Base-by-base conservation (phyloP, 2,329 filamentous ascomycete genomes). In the Fusarium sp. region DNA sequence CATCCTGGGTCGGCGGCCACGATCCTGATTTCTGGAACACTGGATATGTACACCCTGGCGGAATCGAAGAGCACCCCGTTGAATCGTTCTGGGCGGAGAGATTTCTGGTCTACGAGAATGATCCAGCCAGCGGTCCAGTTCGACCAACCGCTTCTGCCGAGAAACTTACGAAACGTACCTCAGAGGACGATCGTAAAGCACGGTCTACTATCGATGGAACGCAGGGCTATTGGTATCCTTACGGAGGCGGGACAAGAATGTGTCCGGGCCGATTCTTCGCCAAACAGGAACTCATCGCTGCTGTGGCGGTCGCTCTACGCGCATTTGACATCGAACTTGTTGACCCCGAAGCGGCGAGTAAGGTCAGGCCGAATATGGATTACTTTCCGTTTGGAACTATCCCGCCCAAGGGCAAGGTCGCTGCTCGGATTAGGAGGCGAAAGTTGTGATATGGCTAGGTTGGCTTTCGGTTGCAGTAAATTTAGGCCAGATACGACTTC, bases 221-320 rank as follows among this genome's bases (percentile, higher is more conserved):
- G 1, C 76, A 76, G 13, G 81, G 79, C 0, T 78, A 78, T 2
- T 84, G 78, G 72, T 77, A 82, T 7, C 82, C 81, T 1, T 84
- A 78, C 32, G 82, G 82, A 0, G 81, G 81, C 6, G 81, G 82
- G 1, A 65, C 67, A 9, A 75, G 77, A 13, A 78, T 81, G 28
- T 84, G 83, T 32, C 82, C 81, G 0, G 82, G 83, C 3, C 79
- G 79, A 0, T 79, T 81, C 44, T 83, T 82, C 39, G 80, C 82
- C 3, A 83, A 83, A 38, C 76, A 78, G 20, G 78, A 83, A 56
- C 76, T 80, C 1, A 78, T 83, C 39, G 66, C 78, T 3, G 75
- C 75, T 1, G 70, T 81, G 20, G 79, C 80, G 3, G 45, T 82
- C 30, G 75, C 82, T 24, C 66, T 83, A 13, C 67, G 72, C 0